Percentiles rank a stretch among this genome's conserved stretches.
phyloP scores from a whole-genome alignment of 1,139 yeast species.

The Taphrina sp. region DNA sequence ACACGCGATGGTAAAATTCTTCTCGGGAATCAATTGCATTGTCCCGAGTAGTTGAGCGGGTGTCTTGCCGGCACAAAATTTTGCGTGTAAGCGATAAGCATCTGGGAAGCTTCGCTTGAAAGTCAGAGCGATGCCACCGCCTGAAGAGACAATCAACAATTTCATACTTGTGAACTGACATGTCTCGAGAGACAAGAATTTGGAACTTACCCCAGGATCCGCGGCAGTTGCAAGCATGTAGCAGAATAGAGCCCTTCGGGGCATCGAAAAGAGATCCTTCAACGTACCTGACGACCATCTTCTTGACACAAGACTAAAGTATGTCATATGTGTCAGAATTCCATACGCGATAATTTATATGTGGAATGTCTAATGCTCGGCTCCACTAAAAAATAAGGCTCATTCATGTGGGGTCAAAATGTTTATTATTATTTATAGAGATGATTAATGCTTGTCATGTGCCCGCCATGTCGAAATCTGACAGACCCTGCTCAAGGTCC shows the following conservation, averaged over 20 bases:
- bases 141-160: not conserved
- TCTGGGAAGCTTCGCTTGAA: slow-evolving; percentile 6
- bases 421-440: too few relatives aligned
- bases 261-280: slow-evolving; percentile 11
- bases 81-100: not conserved
- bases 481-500: too few relatives aligned
- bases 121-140: slow-evolving; percentile 11
- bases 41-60: slow-evolving; percentile 7
- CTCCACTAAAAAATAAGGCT: too few relatives aligned
- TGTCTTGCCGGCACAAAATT: not conserved
- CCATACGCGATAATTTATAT: too few relatives aligned
- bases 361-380: too few relatives aligned
- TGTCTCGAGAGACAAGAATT: not conserved
- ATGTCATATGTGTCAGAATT: too few relatives aligned
- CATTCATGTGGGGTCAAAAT: too few relatives aligned
- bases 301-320: too few relatives aligned
- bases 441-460: too few relatives aligned
- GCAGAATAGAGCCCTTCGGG: not conserved
- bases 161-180: too few relatives aligned
- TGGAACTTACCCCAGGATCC: slow-evolving; percentile 5
- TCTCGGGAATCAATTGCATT: slow-evolving; percentile 1
- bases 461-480: too few relatives aligned
- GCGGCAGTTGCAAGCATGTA: slow-evolving; percentile 26
- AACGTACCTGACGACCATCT: slow-evolving; percentile 11
- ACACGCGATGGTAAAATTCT: slow-evolving; percentile 5